phyloP scores from a whole-genome alignment of 1,284 basidiomycete species.

The Fomitopsis betulina region DNA sequence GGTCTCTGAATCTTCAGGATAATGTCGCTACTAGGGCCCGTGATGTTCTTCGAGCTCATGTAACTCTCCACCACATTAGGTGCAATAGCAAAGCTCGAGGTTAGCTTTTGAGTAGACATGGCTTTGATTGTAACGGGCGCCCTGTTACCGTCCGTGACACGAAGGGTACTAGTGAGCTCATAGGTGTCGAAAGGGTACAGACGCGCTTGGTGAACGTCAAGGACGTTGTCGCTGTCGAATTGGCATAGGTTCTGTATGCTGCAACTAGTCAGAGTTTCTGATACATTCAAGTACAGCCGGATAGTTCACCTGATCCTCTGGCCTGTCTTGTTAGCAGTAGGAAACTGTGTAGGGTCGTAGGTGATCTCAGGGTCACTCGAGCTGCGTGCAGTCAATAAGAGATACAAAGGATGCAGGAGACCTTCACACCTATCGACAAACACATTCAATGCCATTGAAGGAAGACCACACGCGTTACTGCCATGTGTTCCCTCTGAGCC shows the following conservation, averaged over 20 bases:
- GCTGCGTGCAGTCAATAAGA: constrained; percentile 19
- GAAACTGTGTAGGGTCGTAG: constrained; percentile 45
- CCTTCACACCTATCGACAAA: constrained; percentile 45
- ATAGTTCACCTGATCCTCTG: constrained; percentile 36
- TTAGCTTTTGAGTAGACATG: constrained; percentile 39
- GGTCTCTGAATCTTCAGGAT: constrained; percentile 42
- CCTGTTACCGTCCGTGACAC: constrained; percentile 29
- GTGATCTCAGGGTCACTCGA: constrained; percentile 31
- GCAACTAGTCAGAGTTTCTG: not conserved
- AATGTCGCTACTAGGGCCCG: constrained; percentile 37
- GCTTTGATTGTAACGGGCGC: constrained; percentile 42
- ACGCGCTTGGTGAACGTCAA: constrained; percentile 51
- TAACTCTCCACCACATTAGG: constrained; percentile 40
- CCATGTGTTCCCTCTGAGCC: constrained; percentile 47
- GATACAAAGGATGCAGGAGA: not conserved
- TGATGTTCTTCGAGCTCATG: constrained; percentile 21
- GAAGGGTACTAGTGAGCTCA: constrained; percentile 43
- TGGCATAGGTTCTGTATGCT: constrained; percentile 54
- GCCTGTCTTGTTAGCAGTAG: constrained; percentile 35
- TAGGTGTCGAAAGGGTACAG: constrained; percentile 60
- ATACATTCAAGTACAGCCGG: not conserved
- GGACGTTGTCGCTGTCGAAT: constrained; percentile 52
- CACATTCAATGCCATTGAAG: constrained; percentile 36
- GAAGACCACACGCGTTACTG: constrained; percentile 43
- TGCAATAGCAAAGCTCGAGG: constrained; percentile 43